Conservation (phyloP, 805 yeast species). For the Nakazawaea pomicola region DNA sequence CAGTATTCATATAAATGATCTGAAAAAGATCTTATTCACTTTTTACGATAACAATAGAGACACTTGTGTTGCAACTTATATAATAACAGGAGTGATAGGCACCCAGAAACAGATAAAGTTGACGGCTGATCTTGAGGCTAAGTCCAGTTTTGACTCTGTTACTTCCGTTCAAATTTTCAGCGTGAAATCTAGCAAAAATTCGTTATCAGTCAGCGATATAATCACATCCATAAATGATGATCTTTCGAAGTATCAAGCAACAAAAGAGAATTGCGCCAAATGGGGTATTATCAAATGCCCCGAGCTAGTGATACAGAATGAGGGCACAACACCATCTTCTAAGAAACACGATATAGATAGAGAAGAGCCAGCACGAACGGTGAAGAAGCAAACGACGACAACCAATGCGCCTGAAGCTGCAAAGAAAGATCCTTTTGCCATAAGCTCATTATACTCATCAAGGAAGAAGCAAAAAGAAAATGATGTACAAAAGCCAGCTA, state of each 20-base stretch:
- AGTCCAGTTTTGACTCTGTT: constrained; percentile 26
- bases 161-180: constrained; percentile 28
- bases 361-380: background rate
- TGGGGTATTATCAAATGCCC: constrained; percentile 19
- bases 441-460: constrained; percentile 11
- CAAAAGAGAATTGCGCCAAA: constrained; percentile 6
- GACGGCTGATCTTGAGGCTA: constrained; percentile 15
- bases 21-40: constrained; percentile 34
- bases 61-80: constrained; percentile 34
- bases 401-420: background rate
- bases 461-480: constrained; percentile 8
- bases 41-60: constrained; percentile 33
- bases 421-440: constrained; percentile 9
- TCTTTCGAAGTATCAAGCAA: background rate
- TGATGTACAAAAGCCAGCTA: background rate
- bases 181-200: background rate
- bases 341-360: constrained; percentile 1
- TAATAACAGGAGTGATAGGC: constrained; percentile 33
- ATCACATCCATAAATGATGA: constrained; percentile 9
- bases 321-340: background rate
- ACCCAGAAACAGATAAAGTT: constrained; percentile 6
- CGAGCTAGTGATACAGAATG: background rate
- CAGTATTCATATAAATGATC: constrained; percentile 30
- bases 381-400: background rate
- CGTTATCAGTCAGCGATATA: background rate